phyloP scores from a whole-genome alignment of 306 rosid species.

The Quercus parvula region DNA sequence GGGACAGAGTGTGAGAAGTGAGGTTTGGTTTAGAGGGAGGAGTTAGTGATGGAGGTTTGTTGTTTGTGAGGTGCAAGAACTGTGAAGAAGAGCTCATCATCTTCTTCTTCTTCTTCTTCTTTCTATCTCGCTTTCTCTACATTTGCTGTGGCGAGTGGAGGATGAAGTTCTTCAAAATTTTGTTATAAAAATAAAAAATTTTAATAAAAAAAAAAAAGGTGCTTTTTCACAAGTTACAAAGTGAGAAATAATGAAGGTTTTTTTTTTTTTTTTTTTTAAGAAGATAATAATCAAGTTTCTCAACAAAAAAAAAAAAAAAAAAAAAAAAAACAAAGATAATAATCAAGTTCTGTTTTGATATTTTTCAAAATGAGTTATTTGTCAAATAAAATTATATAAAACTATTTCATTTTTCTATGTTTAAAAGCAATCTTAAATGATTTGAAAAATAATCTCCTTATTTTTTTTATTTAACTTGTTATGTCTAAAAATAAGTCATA shows the following conservation, averaged over 20 bases:
- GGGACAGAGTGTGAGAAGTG: conserved; percentile 39
- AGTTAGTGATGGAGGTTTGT: conserved; percentile 14
- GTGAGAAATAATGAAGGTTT: too few species aligned
- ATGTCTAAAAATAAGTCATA: rapidly evolving
- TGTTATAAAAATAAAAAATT: too few species aligned
- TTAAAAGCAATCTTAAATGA: rapidly evolving
- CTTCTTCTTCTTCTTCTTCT: neutral
- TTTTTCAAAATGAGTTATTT: too few species aligned
- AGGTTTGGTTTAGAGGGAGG: neutral
- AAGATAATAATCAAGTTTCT: too few species aligned
- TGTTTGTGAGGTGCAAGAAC: conserved; percentile 21
- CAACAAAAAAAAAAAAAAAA: too few species aligned
- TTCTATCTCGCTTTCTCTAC: neutral
- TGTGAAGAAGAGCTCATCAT: conserved; percentile 43
- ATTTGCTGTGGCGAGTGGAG: neutral
- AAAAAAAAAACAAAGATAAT: too few species aligned
- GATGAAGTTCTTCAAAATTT: neutral
- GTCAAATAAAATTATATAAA: too few species aligned
- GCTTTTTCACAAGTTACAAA: too few species aligned
- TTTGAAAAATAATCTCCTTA: rapidly evolving
- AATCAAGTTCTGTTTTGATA: too few species aligned
- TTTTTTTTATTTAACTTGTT: too few species aligned
- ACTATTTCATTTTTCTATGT: rapidly evolving
- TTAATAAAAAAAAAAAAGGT: too few species aligned
- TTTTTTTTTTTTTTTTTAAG: too few species aligned